A percentile compares a stretch with the other conserved stretches of the same genome.
Evolutionary conservation across 2,329 filamentous ascomycete species (phyloP).

Genomic region (Seiridium unicorne): DNA sequence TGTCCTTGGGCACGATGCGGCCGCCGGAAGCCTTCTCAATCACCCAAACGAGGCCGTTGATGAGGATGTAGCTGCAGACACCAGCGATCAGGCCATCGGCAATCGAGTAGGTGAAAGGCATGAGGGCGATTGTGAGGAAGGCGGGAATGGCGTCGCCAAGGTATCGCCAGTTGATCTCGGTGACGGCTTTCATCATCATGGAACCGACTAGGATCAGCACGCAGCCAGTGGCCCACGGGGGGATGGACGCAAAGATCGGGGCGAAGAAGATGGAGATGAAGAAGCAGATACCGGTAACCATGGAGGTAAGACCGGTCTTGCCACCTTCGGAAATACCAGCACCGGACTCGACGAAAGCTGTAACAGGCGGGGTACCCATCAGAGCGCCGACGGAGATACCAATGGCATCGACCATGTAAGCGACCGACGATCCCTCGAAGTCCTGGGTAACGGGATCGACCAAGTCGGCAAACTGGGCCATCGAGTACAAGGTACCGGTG

Average conservation of each 20-base stretch:
- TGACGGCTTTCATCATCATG: constrained; percentile 77
- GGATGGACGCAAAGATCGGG: constrained; percentile 86
- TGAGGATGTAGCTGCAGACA: constrained; percentile 71
- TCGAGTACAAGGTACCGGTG: constrained; percentile 84
- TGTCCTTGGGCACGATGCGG: constrained; percentile 71
- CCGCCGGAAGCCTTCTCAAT: constrained; percentile 66
- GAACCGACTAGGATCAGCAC: constrained; percentile 86
- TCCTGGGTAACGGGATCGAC: constrained; percentile 82
- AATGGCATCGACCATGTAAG: constrained; percentile 81
- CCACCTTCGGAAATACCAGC: constrained; percentile 88
- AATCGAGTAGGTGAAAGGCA: constrained; percentile 90
- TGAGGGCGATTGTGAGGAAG: constrained; percentile 78
- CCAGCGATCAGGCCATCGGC: constrained; percentile 83
- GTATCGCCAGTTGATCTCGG: constrained; percentile 88
- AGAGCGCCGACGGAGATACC: constrained; percentile 76
- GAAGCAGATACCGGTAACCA: constrained; percentile 78
- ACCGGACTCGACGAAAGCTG: constrained; percentile 85
- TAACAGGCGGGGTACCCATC: constrained; percentile 77
- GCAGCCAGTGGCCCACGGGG: constrained; percentile 84
- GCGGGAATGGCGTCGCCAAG: constrained; percentile 81
- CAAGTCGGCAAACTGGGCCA: constrained; percentile 80
- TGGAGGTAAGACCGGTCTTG: constrained; percentile 79
- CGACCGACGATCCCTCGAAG: constrained; percentile 80
- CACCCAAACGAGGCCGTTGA: constrained; percentile 71
- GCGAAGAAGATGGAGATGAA: constrained; percentile 87